Evolutionary conservation across 2,329 filamentous ascomycete genomes (phyloP), one percentile per base, ranked within the genome.

Genomic region (Arthroderma sp.): DNA sequence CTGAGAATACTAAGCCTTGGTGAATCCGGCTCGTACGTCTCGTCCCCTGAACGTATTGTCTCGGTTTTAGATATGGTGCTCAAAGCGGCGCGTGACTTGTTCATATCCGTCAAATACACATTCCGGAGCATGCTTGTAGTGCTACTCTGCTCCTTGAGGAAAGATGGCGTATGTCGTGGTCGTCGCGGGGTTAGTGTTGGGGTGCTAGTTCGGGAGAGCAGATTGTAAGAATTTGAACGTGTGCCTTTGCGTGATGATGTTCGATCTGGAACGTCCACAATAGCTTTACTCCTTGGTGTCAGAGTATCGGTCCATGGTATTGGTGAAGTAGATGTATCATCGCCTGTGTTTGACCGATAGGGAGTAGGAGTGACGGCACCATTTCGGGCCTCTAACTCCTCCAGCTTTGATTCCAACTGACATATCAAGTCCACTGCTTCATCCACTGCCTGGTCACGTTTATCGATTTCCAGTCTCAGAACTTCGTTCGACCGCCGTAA

Each of bases 351-450:
- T 22, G 15, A 22, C 15, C 15, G 15, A 22, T 22, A 22, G 15
- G 15, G 15, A 22, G 6, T 3, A 29, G 42, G 5, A 4, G 29
- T 3, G 36, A 33, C 15, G n/a, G 22, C 40, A 22, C 43, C 48
- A 34, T 43, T 28, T 11, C 32, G n/a, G 1, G 36, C n/a, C 36
- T 49, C 43, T 11, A 66, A 47, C 36, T 58, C 52, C 6, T 66
- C 63, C 6, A 66, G 50, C 48, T 59, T 66, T 4, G 55, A 52
- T 56, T 69, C 66, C 3, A 68, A 52, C 39, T 65, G 60, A 50
- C 65, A 68, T 15, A 69, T 69, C 15, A 68, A 50, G 7, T 62
- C 58, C 3, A 68, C 66, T 0, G 66, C 66, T 46, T 69, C 66
- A 10, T 60, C 58, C 6, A 69, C 57, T 1, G 65, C 66, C 39